phyloP scores from a whole-genome alignment of 129 eudicot genomes.

The Centrapalus pauciflorus region DNA sequence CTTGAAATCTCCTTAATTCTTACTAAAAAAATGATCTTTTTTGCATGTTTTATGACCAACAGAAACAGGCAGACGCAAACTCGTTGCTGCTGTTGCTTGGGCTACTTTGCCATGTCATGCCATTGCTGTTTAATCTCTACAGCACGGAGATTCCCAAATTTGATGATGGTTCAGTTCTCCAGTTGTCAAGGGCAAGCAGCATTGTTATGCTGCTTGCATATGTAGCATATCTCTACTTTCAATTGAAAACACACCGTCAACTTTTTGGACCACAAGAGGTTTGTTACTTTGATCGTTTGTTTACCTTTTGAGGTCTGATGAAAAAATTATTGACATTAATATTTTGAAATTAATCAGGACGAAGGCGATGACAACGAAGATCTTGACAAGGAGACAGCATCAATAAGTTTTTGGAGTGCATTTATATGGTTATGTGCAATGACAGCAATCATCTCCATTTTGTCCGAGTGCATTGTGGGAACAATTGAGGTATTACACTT shows the following conservation, averaged over 20 bases:
- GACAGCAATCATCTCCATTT: slow-evolving; percentile 54
- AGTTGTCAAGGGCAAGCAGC: slow-evolving; percentile 63
- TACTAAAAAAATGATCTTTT: background rate
- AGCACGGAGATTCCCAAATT: background rate
- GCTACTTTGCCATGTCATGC: slow-evolving; percentile 65
- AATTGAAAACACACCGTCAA: slow-evolving; percentile 69
- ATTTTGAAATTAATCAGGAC: slow-evolving; percentile 12
- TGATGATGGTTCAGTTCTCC: slow-evolving; percentile 23
- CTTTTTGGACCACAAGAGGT: slow-evolving; percentile 68
- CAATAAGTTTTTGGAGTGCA: slow-evolving; percentile 68
- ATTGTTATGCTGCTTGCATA: slow-evolving; percentile 73
- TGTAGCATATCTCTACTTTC: slow-evolving; percentile 64
- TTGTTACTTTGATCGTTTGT: slow-evolving; percentile 7
- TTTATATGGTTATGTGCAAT: slow-evolving; percentile 64
- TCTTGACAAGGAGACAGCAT: slow-evolving; percentile 41
- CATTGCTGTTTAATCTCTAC: slow-evolving; percentile 49
- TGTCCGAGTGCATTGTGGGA: slow-evolving; percentile 76
- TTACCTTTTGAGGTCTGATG: slow-evolving; percentile 8
- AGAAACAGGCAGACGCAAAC: slow-evolving; percentile 86
- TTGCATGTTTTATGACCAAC: slow-evolving; percentile 16
- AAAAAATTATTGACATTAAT: background rate
- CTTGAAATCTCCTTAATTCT: background rate
- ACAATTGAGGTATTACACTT: slow-evolving; percentile 66
- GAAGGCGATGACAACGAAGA: slow-evolving; percentile 33
- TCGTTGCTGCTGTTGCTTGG: slow-evolving; percentile 57